phyloP scores from a whole-genome alignment of 108 stramenopile genomes.

The Nannochloropsis gaditana region DNA sequence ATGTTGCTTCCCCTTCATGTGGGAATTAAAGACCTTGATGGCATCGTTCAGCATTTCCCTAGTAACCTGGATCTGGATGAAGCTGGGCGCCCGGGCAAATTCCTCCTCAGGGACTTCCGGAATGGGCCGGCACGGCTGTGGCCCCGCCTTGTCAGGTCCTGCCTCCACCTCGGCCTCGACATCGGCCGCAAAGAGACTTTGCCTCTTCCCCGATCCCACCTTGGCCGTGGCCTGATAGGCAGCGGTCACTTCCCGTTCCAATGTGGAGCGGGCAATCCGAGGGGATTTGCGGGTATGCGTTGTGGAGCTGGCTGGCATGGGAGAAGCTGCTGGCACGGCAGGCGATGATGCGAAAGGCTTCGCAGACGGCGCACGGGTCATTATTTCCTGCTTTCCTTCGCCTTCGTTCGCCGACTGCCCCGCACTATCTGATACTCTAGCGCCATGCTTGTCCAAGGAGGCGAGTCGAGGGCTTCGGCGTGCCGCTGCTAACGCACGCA shows the following conservation, averaged over 20 bases:
- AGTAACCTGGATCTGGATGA: conserved; percentile 22
- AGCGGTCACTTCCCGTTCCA: neutral
- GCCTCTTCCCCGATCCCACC: neutral
- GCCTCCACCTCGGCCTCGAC: neutral
- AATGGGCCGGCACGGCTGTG: neutral
- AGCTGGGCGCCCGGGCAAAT: neutral
- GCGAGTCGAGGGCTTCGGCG: neutral
- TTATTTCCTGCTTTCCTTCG: neutral
- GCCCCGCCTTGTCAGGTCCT: neutral
- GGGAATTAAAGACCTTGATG: neutral
- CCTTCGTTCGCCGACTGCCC: neutral
- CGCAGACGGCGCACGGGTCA: neutral
- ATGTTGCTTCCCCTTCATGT: neutral
- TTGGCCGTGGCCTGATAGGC: neutral
- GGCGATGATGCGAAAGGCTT: neutral
- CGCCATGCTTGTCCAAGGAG: neutral
- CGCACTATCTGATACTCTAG: neutral
- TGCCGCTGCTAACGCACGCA: neutral
- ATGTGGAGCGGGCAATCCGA: neutral
- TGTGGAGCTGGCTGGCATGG: neutral
- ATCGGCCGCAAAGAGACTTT: neutral
- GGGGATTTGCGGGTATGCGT: neutral
- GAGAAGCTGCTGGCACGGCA: neutral
- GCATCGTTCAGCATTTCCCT: conserved; percentile 18
- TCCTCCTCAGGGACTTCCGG: neutral